Conservation (phyloP, 106 monocot genomes). For the Vanilla planifolia region DNA sequence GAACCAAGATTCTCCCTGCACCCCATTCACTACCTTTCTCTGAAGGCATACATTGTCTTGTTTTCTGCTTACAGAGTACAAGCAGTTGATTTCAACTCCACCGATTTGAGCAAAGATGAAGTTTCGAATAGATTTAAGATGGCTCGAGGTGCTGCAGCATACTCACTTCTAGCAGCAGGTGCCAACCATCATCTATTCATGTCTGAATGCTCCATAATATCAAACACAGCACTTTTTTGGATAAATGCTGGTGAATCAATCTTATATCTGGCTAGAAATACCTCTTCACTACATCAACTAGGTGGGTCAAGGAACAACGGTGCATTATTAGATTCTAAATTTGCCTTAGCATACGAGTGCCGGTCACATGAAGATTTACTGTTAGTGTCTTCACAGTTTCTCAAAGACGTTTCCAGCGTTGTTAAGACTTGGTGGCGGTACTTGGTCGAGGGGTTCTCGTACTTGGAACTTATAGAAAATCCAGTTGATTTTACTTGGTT, state of each 20-base stretch:
- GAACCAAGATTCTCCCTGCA: constrained; percentile 39
- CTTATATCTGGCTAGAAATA: constrained; percentile 26
- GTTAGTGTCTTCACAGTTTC: constrained; percentile 19
- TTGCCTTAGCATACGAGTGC: not conserved
- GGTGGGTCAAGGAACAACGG: not conserved
- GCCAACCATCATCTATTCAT: constrained; percentile 43
- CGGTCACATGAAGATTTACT: constrained; percentile 21
- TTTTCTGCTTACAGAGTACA: constrained; percentile 47
- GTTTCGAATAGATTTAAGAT: constrained; percentile 21
- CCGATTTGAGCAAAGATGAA: constrained; percentile 1
- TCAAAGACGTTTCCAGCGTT: constrained; percentile 21
- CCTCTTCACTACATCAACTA: not conserved
- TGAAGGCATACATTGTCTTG: constrained; percentile 54
- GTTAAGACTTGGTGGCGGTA: constrained; percentile 42
- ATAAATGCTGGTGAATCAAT: constrained; percentile 58
- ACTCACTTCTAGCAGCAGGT: constrained; percentile 61
- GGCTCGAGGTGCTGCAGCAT: constrained; percentile 46
- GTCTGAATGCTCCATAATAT: constrained; percentile 57
- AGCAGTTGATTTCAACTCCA: constrained; percentile 6
- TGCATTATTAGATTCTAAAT: constrained; percentile 1
- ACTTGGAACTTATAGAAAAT: constrained; percentile 43
- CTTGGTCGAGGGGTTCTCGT: constrained; percentile 27
- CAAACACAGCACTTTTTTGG: constrained; percentile 39
- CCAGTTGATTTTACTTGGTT: constrained; percentile 59
- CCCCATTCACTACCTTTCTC: constrained; percentile 65